Evolutionary conservation across 2,329 filamentous ascomycete species (phyloP), one percentile per base, ranked within the genome.

Genomic region (Calonectria fujianensis): DNA sequence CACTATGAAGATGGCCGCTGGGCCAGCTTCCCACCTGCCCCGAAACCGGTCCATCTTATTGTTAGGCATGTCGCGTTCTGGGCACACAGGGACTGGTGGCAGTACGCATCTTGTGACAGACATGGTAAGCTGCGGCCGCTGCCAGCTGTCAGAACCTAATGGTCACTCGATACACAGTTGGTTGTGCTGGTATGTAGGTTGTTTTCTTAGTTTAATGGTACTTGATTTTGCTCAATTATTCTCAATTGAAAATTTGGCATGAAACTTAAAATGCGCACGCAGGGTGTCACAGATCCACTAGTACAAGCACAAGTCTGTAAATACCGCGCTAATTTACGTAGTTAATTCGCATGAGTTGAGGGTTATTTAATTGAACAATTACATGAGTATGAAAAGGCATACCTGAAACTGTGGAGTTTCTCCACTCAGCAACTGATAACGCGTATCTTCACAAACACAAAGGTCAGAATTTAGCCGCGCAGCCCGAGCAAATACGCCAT

Each of bases 61-160:
- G 45, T 50, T 11, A 63, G 70, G 16, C 35, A 69, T 35, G 70
- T 73, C 20, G 48, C 65, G 1, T 73, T 48, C n/a, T 73, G 70
- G 70, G 54, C 32, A 11, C 70, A 73, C 24, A 51, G 35, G 18
- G 64, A 69, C 57, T 64, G 64, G 70, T 73, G 70, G 70, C 68
- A 69, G 48, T 73, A 45, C 41, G 54, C 64, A 9, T 18, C 70
- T 11, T 69, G 70, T n/a, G 65, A 73, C 32, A 48, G 70, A 2
- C n/a, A 35, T 24, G 70, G 70, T 2, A 32, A 69, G 0, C 13
- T 73, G n/a, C 54, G 39, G 4, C 35, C 65, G 6, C 57, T 73
- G 14, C 37, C 50, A 16, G 54, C 65, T n/a, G 52, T 72, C 16
- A 65, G 39, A 18, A 63, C 24, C 14, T 63, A 35, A 63, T 6